Evolutionary conservation across 306 rosid genomes (phyloP).

Genomic region (Trifolium subterraneum): DNA sequence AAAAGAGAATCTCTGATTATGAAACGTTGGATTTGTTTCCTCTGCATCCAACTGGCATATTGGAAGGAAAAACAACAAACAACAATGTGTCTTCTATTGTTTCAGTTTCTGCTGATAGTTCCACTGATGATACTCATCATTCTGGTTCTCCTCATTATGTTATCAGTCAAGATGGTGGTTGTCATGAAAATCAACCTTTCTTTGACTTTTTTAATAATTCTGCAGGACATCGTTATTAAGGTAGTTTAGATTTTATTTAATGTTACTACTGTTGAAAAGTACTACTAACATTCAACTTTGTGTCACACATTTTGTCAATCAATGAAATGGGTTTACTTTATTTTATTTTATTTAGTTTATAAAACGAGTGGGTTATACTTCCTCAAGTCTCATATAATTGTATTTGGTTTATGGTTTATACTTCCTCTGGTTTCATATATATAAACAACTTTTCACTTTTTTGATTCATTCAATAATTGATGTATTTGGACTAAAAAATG

Average conservation of each 20-base stretch:
- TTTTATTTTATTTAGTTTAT: neutral
- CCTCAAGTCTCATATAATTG: too few species aligned
- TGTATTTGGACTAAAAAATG: too few species aligned
- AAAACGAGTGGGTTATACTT: too few species aligned
- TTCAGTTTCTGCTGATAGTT: constrained; percentile 43
- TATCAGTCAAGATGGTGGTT: constrained; percentile 10
- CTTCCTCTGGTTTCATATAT: too few species aligned
- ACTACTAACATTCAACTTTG: constrained; percentile 39
- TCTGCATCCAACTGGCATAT: constrained; percentile 72
- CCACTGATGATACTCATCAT: constrained; percentile 36
- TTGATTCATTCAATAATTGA: too few species aligned
- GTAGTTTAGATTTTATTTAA: neutral
- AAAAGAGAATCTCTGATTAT: constrained; percentile 30
- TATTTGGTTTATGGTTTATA: too few species aligned
- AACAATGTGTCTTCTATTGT: constrained; percentile 35
- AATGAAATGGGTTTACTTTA: neutral
- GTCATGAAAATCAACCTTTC: constrained; percentile 39
- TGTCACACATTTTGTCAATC: neutral
- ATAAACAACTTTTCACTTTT: too few species aligned
- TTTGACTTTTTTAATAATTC: constrained; percentile 53
- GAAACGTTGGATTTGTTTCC: constrained; percentile 85
- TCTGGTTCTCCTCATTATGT: constrained; percentile 20
- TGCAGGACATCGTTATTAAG: constrained; percentile 30
- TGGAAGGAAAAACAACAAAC: constrained; percentile 45
- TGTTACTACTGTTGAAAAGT: constrained; percentile 16